Evolutionary conservation across 768 basidiomycete species (phyloP).

Genomic region (Amanita rimosa): DNA sequence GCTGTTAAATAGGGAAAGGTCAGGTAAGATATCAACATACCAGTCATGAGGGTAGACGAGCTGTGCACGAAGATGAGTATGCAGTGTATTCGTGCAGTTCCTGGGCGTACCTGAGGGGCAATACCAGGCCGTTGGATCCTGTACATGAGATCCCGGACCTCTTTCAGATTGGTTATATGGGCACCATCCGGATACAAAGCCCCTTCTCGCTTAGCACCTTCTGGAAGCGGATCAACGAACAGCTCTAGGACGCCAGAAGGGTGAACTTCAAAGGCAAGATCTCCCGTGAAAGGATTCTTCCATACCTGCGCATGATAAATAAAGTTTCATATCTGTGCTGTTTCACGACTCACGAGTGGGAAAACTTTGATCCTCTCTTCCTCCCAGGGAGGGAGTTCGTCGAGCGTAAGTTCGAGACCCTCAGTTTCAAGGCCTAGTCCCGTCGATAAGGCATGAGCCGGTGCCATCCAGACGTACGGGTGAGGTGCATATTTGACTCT

Average conservation of each 20-base stretch:
- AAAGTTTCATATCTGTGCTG: background rate
- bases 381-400: constrained; percentile 75
- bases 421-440: constrained; percentile 79
- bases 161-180: constrained; percentile 13
- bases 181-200: constrained; percentile 47
- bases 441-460: constrained; percentile 60
- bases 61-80: constrained; percentile 18
- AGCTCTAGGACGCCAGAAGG: constrained; percentile 66
- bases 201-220: constrained; percentile 39
- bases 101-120: constrained; percentile 50
- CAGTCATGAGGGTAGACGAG: constrained; percentile 88
- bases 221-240: constrained; percentile 62
- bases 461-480: constrained; percentile 87
- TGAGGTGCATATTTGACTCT: constrained; percentile 76
- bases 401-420: constrained; percentile 52
- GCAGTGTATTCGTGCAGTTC: background rate
- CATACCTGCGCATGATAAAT: constrained; percentile 43
- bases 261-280: constrained; percentile 84
- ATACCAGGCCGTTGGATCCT: constrained; percentile 45
- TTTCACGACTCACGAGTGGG: constrained; percentile 35
- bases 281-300: constrained; percentile 85
- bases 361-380: constrained; percentile 63
- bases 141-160: constrained; percentile 12
- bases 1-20: background rate
- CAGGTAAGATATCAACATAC: constrained; percentile 20